Evolutionary conservation across 2,329 filamentous ascomycete genomes (phyloP).

Genomic region (Coniella vitis): DNA sequence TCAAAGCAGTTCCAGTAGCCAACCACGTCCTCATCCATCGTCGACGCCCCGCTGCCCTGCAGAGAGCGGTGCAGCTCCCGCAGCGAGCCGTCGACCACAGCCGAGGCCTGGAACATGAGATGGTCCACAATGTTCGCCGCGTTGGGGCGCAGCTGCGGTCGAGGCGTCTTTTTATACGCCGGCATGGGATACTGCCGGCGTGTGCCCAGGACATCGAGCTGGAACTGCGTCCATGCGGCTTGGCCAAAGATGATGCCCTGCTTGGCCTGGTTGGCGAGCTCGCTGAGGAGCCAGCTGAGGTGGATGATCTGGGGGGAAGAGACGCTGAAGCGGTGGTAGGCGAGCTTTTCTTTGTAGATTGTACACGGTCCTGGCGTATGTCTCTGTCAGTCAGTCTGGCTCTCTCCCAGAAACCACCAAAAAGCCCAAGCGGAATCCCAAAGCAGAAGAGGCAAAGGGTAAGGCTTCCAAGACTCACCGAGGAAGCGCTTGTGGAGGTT

Average conservation of each 20-base stretch:
- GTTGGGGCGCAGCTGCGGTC: not conserved
- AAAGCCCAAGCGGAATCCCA: no score
- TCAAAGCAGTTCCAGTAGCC: constrained; percentile 33
- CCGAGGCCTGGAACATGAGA: constrained; percentile 50
- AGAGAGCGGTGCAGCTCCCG: constrained; percentile 24
- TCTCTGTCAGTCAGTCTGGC: no score
- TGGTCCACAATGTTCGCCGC: constrained; percentile 53
- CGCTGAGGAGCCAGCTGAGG: constrained; percentile 45
- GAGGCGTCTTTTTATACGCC: constrained; percentile 2
- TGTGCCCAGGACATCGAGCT: constrained; percentile 17
- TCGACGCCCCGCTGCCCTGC: not conserved
- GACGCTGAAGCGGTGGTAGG: constrained; percentile 52
- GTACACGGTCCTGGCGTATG: constrained; percentile 39
- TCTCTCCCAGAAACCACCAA: no score
- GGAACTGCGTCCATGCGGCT: constrained; percentile 34
- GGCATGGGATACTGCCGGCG: constrained; percentile 2
- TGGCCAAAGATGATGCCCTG: constrained; percentile 44
- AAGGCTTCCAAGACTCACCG: constrained; percentile 31
- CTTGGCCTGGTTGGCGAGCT: constrained; percentile 52
- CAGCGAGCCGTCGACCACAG: constrained; percentile 32
- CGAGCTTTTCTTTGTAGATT: constrained; percentile 53
- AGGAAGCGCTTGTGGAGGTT: constrained; percentile 50
- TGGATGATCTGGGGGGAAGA: constrained; percentile 34
- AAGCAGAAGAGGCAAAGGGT: no score
- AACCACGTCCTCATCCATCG: constrained; percentile 13